Percentiles rank a stretch among this genome's conserved stretches.
Evolutionary conservation across 176 grass and related monocot genomes (phyloP).

Genomic region (Oryza meridionalis): DNA sequence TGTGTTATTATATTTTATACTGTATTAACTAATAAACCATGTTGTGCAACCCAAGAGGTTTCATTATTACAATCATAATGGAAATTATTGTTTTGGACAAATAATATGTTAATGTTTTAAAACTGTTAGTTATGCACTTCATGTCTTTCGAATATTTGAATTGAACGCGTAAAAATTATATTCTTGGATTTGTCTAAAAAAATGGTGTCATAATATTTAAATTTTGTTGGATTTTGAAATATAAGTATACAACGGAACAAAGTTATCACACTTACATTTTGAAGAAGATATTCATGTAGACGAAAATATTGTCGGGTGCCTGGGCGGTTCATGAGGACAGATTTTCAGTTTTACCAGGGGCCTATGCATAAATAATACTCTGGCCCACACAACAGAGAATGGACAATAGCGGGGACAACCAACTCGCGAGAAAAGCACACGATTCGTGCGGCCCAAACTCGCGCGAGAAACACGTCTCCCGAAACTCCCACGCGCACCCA

Average conservation of each 20-base stretch:
- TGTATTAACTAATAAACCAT: no score
- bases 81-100: no score
- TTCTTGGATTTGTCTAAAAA: neutral
- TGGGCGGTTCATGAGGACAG: no score
- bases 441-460: slow-evolving; percentile 50
- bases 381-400: neutral
- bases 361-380: neutral
- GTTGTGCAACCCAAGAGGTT: no score
- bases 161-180: neutral
- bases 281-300: no score
- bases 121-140: no score
- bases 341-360: neutral
- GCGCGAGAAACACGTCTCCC: neutral
- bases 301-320: no score
- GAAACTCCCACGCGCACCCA: slow-evolving; percentile 15
- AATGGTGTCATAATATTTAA: neutral
- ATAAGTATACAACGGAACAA: neutral
- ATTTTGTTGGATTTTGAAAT: neutral
- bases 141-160: neutral
- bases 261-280: neutral
- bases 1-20: no score
- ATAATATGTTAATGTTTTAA: no score
- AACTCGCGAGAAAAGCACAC: slow-evolving; percentile 40
- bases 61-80: no score
- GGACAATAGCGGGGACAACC: neutral